Evolutionary conservation across 2,329 filamentous ascomycete genomes (phyloP).

Genomic region (Diatrype stigma): DNA sequence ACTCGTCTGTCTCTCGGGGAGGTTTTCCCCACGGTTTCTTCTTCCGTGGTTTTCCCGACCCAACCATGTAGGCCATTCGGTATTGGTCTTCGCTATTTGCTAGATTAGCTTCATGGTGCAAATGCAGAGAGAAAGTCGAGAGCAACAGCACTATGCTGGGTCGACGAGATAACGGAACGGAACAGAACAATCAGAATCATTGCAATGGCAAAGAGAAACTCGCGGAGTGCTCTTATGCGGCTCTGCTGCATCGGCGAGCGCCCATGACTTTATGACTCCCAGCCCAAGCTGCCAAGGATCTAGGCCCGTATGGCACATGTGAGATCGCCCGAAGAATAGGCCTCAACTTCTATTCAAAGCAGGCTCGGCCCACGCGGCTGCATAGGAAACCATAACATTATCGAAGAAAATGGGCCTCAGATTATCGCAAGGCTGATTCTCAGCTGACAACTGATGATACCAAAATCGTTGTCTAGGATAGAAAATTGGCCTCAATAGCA

Average conservation of each 20-base stretch:
- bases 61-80: not conserved
- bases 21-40: too few relatives aligned
- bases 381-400: not conserved
- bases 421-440: not conserved
- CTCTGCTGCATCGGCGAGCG: not conserved
- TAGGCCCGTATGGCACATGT: not conserved
- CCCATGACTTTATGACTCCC: not conserved
- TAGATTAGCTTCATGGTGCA: not conserved
- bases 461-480: not conserved
- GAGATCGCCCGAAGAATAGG: not conserved
- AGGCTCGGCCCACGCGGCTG: not conserved
- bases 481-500: not conserved
- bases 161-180: too few relatives aligned
- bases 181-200: too few relatives aligned
- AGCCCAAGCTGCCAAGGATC: not conserved
- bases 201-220: not conserved
- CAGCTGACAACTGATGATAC: not conserved
- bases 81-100: not conserved
- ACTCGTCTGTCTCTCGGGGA: too few relatives aligned
- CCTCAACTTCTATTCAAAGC: not conserved
- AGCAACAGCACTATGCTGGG: not conserved
- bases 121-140: not conserved
- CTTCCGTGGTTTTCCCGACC: not conserved
- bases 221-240: not conserved
- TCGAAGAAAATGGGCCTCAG: not conserved